phyloP scores from a whole-genome alignment of 176 grass and related monocot species.

The Bolboschoenus planiculmis region DNA sequence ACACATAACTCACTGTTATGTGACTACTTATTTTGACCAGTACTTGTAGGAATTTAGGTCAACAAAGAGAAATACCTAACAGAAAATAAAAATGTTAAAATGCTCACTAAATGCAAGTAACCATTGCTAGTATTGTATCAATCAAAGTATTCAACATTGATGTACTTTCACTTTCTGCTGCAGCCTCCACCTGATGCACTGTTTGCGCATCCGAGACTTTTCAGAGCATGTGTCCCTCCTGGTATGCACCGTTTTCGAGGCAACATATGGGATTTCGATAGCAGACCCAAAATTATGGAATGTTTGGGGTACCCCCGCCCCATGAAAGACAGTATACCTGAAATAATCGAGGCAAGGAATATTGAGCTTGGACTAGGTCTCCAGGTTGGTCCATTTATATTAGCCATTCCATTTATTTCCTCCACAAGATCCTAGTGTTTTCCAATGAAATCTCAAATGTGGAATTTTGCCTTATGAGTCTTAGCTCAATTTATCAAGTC shows the following conservation, averaged over 20 bases:
- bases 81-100: not conserved
- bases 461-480: not conserved
- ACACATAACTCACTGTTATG: not conserved
- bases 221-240: slow-evolving; percentile 92
- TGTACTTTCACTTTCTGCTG: not conserved
- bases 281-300: slow-evolving; percentile 66
- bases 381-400: slow-evolving; percentile 48
- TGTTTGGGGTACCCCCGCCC: slow-evolving; percentile 70
- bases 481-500: not conserved
- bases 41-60: not conserved
- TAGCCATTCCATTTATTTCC: not conserved
- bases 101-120: not conserved
- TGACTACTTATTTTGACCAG: not conserved
- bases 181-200: slow-evolving; percentile 94
- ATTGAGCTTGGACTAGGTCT: slow-evolving; percentile 98
- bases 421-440: not conserved
- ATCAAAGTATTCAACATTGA: not conserved
- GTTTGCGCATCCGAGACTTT: slow-evolving; percentile 94
- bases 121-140: not conserved
- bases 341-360: slow-evolving; percentile 96
- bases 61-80: not conserved
- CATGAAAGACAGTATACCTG: slow-evolving; percentile 78
- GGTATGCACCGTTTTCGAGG: slow-evolving; percentile 96
- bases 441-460: not conserved
- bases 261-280: slow-evolving; percentile 96